Conservation (phyloP, 2,329 filamentous ascomycete species). For the Diaporthe amygdali region DNA sequence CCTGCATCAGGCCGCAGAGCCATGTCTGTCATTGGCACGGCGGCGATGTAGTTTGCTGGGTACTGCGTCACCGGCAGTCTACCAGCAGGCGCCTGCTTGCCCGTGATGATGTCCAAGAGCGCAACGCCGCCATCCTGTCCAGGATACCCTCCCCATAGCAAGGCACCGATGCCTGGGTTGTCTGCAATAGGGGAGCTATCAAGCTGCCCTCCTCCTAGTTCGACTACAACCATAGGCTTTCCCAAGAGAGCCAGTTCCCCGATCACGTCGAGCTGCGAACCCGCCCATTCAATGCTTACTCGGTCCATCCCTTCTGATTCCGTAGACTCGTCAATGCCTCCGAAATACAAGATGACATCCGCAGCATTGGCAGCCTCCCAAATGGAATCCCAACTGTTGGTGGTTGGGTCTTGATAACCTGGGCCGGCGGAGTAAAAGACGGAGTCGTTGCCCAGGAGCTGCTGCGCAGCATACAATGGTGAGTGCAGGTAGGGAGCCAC, state of each 20-base stretch:
- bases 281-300: slow-evolving; percentile 54
- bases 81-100: slow-evolving; percentile 55
- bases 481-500: slow-evolving; percentile 59
- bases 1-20: slow-evolving; percentile 46
- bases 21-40: slow-evolving; percentile 62
- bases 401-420: slow-evolving; percentile 30
- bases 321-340: slow-evolving; percentile 58
- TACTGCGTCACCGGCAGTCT: slow-evolving; percentile 62
- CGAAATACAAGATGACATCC: slow-evolving; percentile 59
- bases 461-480: slow-evolving; percentile 50
- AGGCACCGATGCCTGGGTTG: slow-evolving; percentile 52
- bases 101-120: slow-evolving; percentile 58
- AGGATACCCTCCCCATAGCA: slow-evolving; percentile 65
- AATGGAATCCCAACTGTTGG: slow-evolving; percentile 38
- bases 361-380: slow-evolving; percentile 45
- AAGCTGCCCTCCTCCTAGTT: slow-evolving; percentile 54
- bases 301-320: slow-evolving; percentile 60
- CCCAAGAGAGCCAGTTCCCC: slow-evolving; percentile 45
- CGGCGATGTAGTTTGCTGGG: slow-evolving; percentile 53
- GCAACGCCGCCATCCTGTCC: slow-evolving; percentile 64
- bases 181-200: slow-evolving; percentile 55
- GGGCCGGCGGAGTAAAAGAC: slow-evolving; percentile 31
- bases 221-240: slow-evolving; percentile 57
- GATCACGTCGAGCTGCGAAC: slow-evolving; percentile 56
- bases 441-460: slow-evolving; percentile 17